Base-by-base conservation (phyloP, 441 rosid species). In the Gossypium schwendimanii region DNA sequence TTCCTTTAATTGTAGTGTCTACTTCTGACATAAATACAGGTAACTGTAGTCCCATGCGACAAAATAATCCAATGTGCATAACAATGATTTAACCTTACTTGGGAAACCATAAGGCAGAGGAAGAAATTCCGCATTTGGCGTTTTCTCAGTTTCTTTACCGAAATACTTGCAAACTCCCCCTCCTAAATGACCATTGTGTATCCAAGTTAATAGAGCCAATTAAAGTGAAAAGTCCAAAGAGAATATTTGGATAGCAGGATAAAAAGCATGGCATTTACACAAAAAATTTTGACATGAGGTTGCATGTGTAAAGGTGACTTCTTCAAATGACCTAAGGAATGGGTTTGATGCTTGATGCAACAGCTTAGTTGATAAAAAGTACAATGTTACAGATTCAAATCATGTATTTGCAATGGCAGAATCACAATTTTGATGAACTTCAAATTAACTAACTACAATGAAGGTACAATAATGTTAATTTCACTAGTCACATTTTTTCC, bases 91-190 rank as follows among this genome's bases (percentile, higher is more conserved):
- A 50, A 70, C 39, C 88, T 86, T 87, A 88, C 99, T 76, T 94
- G 99, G 76, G 97, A 89, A 81, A 94, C 91, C 96, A 94, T 94
- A 77, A 94, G 94, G 84, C 94, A 86, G 41, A 94, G 82, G 64
- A 91, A 82, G 86, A 94, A 92, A 86, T 94, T 94, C 67, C 87
- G 88, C 94, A 94, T 89, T 80, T 94, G 99, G 60, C 90, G 87
- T 81, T 87, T 89, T 84, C 99, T 87, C 82, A 94, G 76, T 75
- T 83, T 87, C 89, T 87, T 91, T 81, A 92, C 98, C 0, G 85
- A 85, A 77, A 87, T 81, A 78, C 91, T 87, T 28, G 85, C 91
- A 79, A 87, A 85, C 54, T 94, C 97, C 55, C 99, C 99, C 72
- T 94, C 99, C 99, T 94, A 71, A 52, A 67, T 17, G 70, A 20